Evolutionary conservation across 352 stramenopile genomes (phyloP).

Genomic region (Phytophthora agathidicida): DNA sequence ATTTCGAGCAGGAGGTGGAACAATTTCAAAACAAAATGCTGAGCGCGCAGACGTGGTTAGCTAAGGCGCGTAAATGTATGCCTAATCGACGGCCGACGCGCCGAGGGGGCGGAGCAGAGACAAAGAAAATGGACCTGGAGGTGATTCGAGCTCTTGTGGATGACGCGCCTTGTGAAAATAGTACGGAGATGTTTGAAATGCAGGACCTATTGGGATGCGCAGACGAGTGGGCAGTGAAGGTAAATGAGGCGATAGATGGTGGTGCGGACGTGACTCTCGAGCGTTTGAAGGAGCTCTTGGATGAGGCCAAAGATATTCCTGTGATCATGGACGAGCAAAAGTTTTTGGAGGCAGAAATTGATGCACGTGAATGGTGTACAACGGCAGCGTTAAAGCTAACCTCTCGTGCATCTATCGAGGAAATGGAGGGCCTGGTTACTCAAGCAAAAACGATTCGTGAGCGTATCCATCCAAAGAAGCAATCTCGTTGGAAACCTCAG

Average conservation of each 20-base stretch:
- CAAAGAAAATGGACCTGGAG: slow-evolving; percentile 85
- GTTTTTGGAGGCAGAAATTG: slow-evolving; percentile 79
- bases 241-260: slow-evolving; percentile 79
- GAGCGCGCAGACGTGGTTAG: slow-evolving; percentile 83
- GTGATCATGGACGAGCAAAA: slow-evolving; percentile 90
- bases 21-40: slow-evolving; percentile 88
- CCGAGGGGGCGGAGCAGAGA: slow-evolving; percentile 49
- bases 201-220: slow-evolving; percentile 88
- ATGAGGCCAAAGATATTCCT: slow-evolving; percentile 86
- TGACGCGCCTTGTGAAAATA: slow-evolving; percentile 88
- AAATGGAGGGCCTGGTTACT: slow-evolving; percentile 62
- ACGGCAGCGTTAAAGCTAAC: slow-evolving; percentile 59
- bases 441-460: slow-evolving; percentile 79
- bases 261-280: slow-evolving; percentile 70
- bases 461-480: slow-evolving; percentile 74
- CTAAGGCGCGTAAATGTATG: slow-evolving; percentile 88
- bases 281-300: slow-evolving; percentile 76
- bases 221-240: slow-evolving; percentile 82
- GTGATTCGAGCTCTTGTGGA: slow-evolving; percentile 83
- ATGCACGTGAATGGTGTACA: slow-evolving; percentile 77
- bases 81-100: slow-evolving; percentile 74
- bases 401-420: slow-evolving; percentile 62
- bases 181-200: slow-evolving; percentile 89
- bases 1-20: slow-evolving; percentile 82
- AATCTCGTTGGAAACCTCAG: slow-evolving; percentile 84